These are phyloP conservation scores for Leavenworthia alabamica DNA, from an alignment of 345 rosid genomes.

Conservation along the genomic window DNA sequence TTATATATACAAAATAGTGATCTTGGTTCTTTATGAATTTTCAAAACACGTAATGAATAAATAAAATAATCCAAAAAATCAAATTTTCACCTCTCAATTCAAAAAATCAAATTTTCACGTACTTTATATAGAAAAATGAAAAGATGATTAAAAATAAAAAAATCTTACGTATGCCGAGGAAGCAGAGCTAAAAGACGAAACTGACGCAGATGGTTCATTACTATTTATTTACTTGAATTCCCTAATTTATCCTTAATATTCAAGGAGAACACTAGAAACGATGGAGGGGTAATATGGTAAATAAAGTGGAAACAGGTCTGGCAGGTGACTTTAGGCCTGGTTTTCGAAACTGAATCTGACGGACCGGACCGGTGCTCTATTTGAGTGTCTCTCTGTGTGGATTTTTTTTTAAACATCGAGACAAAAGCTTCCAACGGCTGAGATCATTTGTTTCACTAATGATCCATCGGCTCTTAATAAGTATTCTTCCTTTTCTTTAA, in stretches of 20 bases:
- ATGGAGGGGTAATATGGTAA: neutral
- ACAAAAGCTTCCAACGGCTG: conserved; percentile 24
- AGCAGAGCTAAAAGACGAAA: conserved; percentile 29
- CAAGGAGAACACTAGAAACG: neutral
- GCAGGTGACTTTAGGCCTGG: conserved; percentile 32
- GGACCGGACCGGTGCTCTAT: conserved; percentile 36
- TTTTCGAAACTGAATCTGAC: conserved; percentile 37
- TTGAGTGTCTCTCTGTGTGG: conserved; percentile 29
- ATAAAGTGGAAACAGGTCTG: conserved; percentile 5
- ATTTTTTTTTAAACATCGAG: conserved; percentile 35
- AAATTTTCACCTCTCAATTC: neutral
- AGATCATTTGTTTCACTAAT: conserved; percentile 5
- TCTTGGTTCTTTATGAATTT: neutral
- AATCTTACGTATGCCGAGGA: conserved; percentile 31
- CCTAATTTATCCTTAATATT: neutral
- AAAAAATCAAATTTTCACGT: conserved; percentile 1
- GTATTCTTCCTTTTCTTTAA: neutral
- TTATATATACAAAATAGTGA: neutral
- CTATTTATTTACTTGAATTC: neutral
- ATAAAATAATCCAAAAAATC: neutral
- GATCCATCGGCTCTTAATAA: conserved; percentile 19
- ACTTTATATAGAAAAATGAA: neutral
- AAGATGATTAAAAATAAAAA: neutral
- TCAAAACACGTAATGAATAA: neutral
- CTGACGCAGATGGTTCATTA: conserved; percentile 34